Base-by-base conservation (phyloP, 192 early-diverging fungal species). In the Powellomyces hirtus region DNA sequence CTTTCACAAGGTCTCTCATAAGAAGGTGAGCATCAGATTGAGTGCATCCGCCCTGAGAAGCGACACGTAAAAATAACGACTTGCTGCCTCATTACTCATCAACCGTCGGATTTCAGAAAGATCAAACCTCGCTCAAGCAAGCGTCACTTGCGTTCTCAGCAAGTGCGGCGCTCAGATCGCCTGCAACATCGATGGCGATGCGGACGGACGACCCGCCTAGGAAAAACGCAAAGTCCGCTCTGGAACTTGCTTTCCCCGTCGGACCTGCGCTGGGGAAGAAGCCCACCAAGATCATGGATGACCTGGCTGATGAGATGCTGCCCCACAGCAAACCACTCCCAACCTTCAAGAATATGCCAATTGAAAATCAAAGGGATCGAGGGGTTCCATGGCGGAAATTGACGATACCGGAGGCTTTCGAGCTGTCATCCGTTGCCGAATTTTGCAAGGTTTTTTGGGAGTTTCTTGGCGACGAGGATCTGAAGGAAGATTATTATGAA, bases 241-340 rank as follows among this genome's bases (percentile, higher is more conserved):
- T 49, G n/a, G 46, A 49, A 49, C 46, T 49, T 14, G 26, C 26
- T 18, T 49, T 24, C 26, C 46, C 46, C n/a, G 14, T 49, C 46
- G 46, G 46, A 5, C 46, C 46, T 16, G 46, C 33, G 3, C 53
- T 56, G 5, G 53, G 53, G 30, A 67, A 67, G 50, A 67, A 57
- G 26, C 65, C 53, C 4, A 55, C 20, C 18, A 55, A 44, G 37
- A 35, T 42, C 30, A 57, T 44, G 52, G 53, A 67, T 20, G 65
- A 67, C 38, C 51, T 67, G 7, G 50, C 52, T 5, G 34, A 51
- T 34, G 52, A 67, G 29, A 57, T 67, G 50, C 20, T 37, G 8
- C 65, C 65, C 2, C 44, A 44, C 27, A 16, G 4, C 16, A 55
- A 67, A 18, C 52, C n/a, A 10, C 40, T 67, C 10, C 65, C 65